Conservation (phyloP, 202 grass and related monocot genomes). For the Alloteropsis angusta region DNA sequence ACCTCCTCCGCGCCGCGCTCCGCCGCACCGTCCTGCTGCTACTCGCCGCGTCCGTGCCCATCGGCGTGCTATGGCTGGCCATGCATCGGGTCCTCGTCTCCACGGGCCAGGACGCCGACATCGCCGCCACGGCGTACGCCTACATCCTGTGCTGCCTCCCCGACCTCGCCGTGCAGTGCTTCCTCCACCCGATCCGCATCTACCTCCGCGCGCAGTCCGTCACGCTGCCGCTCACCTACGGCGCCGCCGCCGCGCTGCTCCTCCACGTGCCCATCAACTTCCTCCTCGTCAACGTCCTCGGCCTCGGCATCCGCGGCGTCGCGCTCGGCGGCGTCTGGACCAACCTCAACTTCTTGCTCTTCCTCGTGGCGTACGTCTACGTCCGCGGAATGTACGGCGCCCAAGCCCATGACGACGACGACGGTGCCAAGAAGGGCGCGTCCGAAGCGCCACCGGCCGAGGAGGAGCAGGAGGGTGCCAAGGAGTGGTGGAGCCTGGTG, state of each 20-base stretch:
- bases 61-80: slow-evolving; percentile 54
- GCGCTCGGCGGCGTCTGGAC: slow-evolving; percentile 60
- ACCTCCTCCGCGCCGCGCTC: slow-evolving; percentile 56
- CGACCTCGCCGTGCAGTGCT: slow-evolving; percentile 69
- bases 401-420: slow-evolving; percentile 13
- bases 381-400: slow-evolving; percentile 43
- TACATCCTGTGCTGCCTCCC: slow-evolving; percentile 90
- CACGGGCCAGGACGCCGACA: slow-evolving; percentile 63
- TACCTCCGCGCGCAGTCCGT: slow-evolving; percentile 83
- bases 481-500: slow-evolving; percentile 57
- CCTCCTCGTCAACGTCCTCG: slow-evolving; percentile 49
- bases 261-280: slow-evolving; percentile 78
- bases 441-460: neutral
- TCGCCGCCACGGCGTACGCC: slow-evolving; percentile 51
- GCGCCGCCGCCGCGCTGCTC: slow-evolving; percentile 48
- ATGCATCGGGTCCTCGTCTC: slow-evolving; percentile 62
- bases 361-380: slow-evolving; percentile 49
- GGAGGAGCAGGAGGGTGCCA: neutral
- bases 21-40: slow-evolving; percentile 63
- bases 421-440: neutral
- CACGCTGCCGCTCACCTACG: slow-evolving; percentile 82
- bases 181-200: slow-evolving; percentile 93
- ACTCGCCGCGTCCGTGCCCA: slow-evolving; percentile 51
- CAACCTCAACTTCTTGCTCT: slow-evolving; percentile 67
- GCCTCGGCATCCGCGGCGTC: slow-evolving; percentile 70